phyloP scores from a whole-genome alignment of 202 grass and related monocot species.

The Cymbopogon flexuosus region DNA sequence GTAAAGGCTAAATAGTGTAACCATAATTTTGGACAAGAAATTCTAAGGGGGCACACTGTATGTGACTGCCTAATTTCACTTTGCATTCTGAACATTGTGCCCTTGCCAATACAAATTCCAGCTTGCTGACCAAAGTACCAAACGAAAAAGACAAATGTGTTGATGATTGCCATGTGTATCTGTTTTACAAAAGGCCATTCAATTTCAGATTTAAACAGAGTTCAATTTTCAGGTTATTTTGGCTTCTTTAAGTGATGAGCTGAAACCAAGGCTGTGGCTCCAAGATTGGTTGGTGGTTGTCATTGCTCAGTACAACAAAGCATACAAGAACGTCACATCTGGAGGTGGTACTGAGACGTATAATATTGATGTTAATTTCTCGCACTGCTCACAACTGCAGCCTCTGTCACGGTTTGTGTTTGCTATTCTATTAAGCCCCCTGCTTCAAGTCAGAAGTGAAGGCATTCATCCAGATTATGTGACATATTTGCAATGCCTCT shows the following conservation, averaged over 20 bases:
- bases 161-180: background rate
- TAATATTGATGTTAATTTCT: constrained; percentile 56
- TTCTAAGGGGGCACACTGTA: background rate
- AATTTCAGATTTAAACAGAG: constrained; percentile 7
- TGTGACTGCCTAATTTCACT: background rate
- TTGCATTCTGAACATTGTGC: background rate
- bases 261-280: constrained; percentile 53
- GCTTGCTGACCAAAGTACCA: background rate
- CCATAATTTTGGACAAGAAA: no score
- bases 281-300: constrained; percentile 63
- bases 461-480: constrained; percentile 52
- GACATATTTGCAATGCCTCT: constrained; percentile 70
- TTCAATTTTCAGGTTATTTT: constrained; percentile 58
- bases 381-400: constrained; percentile 58
- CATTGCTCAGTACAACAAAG: constrained; percentile 60
- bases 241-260: constrained; percentile 57
- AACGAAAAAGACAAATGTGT: constrained; percentile 16
- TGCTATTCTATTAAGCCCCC: constrained; percentile 53
- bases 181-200: background rate
- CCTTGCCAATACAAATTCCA: constrained; percentile 18
- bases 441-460: constrained; percentile 51
- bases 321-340: constrained; percentile 38
- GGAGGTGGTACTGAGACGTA: constrained; percentile 24
- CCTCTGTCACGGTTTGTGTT: constrained; percentile 59
- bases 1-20: no score